Percentiles rank a stretch among this genome's conserved stretches.
These are phyloP conservation scores for Penicillium bovifimosum DNA, from an alignment of 495 filamentous ascomycete genomes.

Conservation along the genomic window DNA sequence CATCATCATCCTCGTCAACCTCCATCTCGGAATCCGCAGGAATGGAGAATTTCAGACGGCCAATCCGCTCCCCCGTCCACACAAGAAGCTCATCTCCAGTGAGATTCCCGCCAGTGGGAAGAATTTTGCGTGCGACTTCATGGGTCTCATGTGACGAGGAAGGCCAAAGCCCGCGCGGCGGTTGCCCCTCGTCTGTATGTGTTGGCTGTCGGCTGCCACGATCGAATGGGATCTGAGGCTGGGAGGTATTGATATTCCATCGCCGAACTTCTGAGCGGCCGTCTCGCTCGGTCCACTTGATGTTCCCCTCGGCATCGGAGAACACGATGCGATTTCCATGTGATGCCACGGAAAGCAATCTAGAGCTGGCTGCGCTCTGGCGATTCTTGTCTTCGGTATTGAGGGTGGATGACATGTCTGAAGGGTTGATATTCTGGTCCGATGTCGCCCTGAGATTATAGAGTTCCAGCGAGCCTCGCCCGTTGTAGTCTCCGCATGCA, in stretches of 20 bases:
- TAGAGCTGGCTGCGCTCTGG: slow-evolving; percentile 73
- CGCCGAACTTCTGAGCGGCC: slow-evolving; percentile 74
- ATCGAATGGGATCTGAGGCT: slow-evolving; percentile 17
- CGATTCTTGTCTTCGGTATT: slow-evolving; percentile 60
- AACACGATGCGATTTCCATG: slow-evolving; percentile 83
- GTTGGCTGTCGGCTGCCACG: background rate
- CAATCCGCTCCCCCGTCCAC: slow-evolving; percentile 78
- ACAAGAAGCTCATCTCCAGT: slow-evolving; percentile 61
- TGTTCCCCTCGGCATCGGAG: slow-evolving; percentile 73
- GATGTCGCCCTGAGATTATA: slow-evolving; percentile 55
- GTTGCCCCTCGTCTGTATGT: background rate
- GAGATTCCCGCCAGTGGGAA: slow-evolving; percentile 51
- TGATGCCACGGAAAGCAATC: slow-evolving; percentile 75
- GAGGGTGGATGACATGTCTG: slow-evolving; percentile 32
- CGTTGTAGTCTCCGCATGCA: slow-evolving; percentile 92
- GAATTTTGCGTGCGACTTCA: slow-evolving; percentile 64
- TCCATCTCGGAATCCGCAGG: slow-evolving; percentile 36
- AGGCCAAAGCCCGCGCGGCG: slow-evolving; percentile 28
- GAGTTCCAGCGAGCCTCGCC: slow-evolving; percentile 84
- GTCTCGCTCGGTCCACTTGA: slow-evolving; percentile 92
- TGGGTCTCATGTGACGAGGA: slow-evolving; percentile 17
- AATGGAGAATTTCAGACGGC: slow-evolving; percentile 59
- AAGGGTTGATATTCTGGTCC: slow-evolving; percentile 17
- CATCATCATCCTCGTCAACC: slow-evolving; percentile 37
- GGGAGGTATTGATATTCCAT: slow-evolving; percentile 57